Evolutionary conservation across 2,329 filamentous ascomycete genomes (phyloP).

Genomic region (Neofusicoccum cordaticola): DNA sequence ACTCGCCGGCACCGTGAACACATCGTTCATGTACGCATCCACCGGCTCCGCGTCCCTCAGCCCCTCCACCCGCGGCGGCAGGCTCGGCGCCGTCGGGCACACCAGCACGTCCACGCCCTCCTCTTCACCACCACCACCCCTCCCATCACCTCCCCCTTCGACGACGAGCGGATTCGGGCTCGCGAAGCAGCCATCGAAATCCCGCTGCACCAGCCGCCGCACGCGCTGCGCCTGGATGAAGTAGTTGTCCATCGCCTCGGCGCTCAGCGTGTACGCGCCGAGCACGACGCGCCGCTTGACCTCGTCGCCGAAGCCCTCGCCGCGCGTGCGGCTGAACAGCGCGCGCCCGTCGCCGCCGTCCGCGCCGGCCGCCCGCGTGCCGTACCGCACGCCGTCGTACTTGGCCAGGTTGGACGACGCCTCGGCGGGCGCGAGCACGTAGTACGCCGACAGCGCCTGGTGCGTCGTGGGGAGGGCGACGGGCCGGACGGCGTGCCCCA

Average conservation of each 20-base stretch:
- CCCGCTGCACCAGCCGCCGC: constrained; percentile 74
- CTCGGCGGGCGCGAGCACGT: constrained; percentile 90
- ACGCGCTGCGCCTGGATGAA: constrained; percentile 92
- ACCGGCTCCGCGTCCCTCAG: constrained; percentile 43
- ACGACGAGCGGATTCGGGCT: constrained; percentile 69
- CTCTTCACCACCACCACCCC: constrained; percentile 26
- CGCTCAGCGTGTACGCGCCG: constrained; percentile 85
- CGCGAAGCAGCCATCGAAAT: constrained; percentile 79
- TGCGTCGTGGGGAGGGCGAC: constrained; percentile 81
- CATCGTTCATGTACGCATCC: constrained; percentile 87
- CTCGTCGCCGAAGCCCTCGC: constrained; percentile 74
- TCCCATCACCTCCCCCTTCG: constrained; percentile 23
- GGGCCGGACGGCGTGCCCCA: constrained; percentile 70
- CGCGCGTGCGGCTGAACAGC: constrained; percentile 70
- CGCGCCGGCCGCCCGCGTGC: constrained; percentile 55
- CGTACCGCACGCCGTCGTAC: constrained; percentile 96
- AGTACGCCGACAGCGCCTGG: constrained; percentile 87
- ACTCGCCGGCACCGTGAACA: constrained; percentile 93
- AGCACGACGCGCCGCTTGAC: constrained; percentile 84
- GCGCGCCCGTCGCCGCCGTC: constrained; percentile 54
- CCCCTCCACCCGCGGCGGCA: constrained; percentile 62
- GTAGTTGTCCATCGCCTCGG: constrained; percentile 90
- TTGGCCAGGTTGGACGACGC: constrained; percentile 94
- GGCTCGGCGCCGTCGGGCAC: constrained; percentile 79
- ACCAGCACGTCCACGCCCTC: constrained; percentile 80